A percentile compares a stretch with the other conserved stretches of the same genome.
Conservation (phyloP, 805 yeast species). For the Kockiozyma suomiensis region DNA sequence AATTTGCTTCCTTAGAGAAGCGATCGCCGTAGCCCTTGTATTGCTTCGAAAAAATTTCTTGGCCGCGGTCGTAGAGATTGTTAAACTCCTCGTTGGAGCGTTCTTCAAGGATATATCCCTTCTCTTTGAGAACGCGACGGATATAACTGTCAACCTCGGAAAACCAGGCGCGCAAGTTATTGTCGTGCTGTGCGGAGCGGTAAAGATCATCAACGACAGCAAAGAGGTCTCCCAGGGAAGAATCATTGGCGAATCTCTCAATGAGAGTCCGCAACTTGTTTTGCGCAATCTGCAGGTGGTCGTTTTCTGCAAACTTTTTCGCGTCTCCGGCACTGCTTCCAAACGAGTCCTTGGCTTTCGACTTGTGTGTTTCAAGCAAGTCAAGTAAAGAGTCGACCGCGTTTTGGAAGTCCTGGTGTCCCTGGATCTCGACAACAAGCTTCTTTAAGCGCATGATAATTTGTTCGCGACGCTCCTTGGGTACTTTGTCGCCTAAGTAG, state of each 20-base stretch:
- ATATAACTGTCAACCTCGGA: slow-evolving; percentile 16
- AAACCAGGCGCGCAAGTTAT: slow-evolving; percentile 27
- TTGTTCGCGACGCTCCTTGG: slow-evolving; percentile 30
- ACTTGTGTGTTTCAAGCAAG: slow-evolving; percentile 22
- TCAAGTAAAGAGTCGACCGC: slow-evolving; percentile 30
- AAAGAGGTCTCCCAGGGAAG: slow-evolving; percentile 21
- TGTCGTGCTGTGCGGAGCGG: slow-evolving; percentile 29
- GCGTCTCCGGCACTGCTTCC: background rate
- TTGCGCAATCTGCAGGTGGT: slow-evolving; percentile 21
- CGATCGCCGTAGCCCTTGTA: slow-evolving; percentile 23
- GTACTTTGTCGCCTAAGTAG: slow-evolving; percentile 21
- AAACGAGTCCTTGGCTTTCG: background rate
- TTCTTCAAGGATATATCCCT: slow-evolving; percentile 28
- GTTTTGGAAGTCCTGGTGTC: slow-evolving; percentile 27
- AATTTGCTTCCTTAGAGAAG: slow-evolving; percentile 16
- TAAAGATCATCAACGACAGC: slow-evolving; percentile 20
- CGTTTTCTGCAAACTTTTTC: slow-evolving; percentile 19
- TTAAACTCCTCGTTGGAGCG: slow-evolving; percentile 18
- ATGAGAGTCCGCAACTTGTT: slow-evolving; percentile 17
- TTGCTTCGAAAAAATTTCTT: slow-evolving; percentile 9
- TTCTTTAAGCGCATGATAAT: slow-evolving; percentile 22
- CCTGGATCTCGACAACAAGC: slow-evolving; percentile 32
- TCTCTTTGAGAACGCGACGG: slow-evolving; percentile 21
- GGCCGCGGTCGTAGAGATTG: slow-evolving; percentile 24
- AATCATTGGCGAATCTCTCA: slow-evolving; percentile 32